Conservation (phyloP, 2,329 filamentous ascomycete genomes). For the Monosporascus ibericus region DNA sequence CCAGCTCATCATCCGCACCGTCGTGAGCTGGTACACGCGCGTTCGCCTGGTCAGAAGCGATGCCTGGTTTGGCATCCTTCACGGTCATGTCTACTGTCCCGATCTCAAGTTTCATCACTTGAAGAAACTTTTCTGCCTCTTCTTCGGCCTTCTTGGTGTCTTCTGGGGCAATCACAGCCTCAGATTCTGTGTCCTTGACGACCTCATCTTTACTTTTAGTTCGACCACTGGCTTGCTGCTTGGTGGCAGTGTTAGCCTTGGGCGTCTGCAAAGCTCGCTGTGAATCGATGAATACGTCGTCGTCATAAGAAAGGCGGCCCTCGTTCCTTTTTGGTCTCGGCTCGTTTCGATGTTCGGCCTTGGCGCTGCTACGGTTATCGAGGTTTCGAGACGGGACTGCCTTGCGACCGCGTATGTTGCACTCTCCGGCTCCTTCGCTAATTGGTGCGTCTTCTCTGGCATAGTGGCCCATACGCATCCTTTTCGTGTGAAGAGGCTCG, state of each 20-base stretch:
- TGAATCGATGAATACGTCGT: conserved; percentile 8
- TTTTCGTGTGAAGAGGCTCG: conserved; percentile 11
- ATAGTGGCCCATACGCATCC: conserved; percentile 3
- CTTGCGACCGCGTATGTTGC: not conserved
- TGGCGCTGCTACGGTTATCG: not conserved
- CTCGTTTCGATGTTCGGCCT: not conserved
- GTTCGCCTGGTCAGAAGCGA: not conserved
- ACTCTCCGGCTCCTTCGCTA: not conserved
- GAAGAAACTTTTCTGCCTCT: conserved; percentile 12
- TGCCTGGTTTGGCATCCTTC: not conserved
- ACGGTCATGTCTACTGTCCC: not conserved
- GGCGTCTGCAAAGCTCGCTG: not conserved
- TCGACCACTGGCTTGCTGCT: not conserved
- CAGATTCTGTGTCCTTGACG: not conserved
- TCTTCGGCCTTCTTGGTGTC: conserved; percentile 3
- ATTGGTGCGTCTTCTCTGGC: not conserved
- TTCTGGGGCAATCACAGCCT: not conserved
- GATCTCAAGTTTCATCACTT: conserved; percentile 8
- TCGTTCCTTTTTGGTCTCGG: conserved; percentile 3
- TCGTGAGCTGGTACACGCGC: not conserved
- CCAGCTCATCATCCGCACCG: not conserved
- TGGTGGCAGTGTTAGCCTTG: not conserved
- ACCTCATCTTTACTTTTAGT: not conserved
- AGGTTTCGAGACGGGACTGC: not conserved
- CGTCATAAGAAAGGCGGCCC: conserved; percentile 20